Base-by-base conservation (phyloP, 2,329 filamentous ascomycete genomes). In the Xylariales sp. region DNA sequence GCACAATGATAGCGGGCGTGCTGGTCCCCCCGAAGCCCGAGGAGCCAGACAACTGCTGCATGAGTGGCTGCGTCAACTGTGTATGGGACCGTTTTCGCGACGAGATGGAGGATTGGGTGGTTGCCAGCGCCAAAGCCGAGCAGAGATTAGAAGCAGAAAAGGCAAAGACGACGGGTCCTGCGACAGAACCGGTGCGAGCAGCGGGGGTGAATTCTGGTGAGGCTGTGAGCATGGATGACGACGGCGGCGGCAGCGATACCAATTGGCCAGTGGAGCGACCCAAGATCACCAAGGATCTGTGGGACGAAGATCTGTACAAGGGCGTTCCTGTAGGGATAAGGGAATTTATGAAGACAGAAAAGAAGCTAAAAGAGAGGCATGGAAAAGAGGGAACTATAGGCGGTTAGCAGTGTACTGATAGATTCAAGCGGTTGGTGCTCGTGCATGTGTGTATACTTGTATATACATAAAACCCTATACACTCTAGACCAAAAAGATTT, bases 41-140 rank as follows among this genome's bases (percentile, higher is more conserved):
- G 33, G 91, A 98, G 63, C 93, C 93, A 4, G 93, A 97, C 54
- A 96, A 98, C 57, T 98, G 93, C 73, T 98, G 93, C 65, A 98
- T 98, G 93, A 93, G 87, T 55, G 93, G 93, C 4, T 98, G 93
- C 59, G 91, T 95, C 33, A 90, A 97, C 60, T 98, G 93, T 61
- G 93, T 97, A 3, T 97, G 90, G 90, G 90, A 96, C 52, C 72
- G 80, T 37, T 97, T 83, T 62, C 76, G 90, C 7, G 91, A 98
- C 49, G 93, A 97, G 37, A 74, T 97, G 63, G 90, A 97, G 60
- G 85, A 87, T 41, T 97, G 89, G 88, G 84, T 82, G 4, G 66
- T 69, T 12, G 75, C 80, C 41, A 77, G 74, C 24, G 66, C 70
- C 4, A 74, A 83, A 54, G 88, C 88, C 1, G 75, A 81, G 50